Conservation (phyloP, 1,284 basidiomycete species). For the Trichosporon coremiiforme region DNA sequence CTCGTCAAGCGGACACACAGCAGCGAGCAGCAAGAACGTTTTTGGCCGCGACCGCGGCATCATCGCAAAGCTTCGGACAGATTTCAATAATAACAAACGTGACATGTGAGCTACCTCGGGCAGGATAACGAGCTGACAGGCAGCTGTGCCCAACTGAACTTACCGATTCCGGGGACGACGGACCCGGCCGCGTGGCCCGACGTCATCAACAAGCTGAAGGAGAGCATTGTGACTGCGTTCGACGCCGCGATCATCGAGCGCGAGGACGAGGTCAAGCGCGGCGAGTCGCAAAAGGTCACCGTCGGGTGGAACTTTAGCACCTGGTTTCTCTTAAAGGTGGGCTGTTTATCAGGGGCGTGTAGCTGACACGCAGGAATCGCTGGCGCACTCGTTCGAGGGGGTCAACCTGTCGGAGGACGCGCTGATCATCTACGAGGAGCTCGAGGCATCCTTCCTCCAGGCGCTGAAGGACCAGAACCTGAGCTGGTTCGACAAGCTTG, state of each 20-base stretch:
- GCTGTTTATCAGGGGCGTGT: conserved; percentile 21
- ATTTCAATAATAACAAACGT: conserved; percentile 86
- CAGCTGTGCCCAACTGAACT: conserved; percentile 74
- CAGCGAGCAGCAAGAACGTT: conserved; percentile 63
- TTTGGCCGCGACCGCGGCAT: conserved; percentile 60
- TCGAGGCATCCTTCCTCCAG: conserved; percentile 82
- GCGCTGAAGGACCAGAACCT: conserved; percentile 73
- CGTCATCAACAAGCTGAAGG: conserved; percentile 83
- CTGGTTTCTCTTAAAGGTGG: conserved; percentile 89
- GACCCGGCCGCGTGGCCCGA: conserved; percentile 89
- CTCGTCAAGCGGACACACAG: conserved; percentile 28
- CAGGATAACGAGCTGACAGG: neutral
- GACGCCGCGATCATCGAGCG: conserved; percentile 74
- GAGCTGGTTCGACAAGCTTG: conserved; percentile 85
- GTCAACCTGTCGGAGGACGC: conserved; percentile 89
- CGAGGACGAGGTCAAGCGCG: conserved; percentile 83
- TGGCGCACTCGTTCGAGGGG: conserved; percentile 88
- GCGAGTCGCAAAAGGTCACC: conserved; percentile 80
- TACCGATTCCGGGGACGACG: conserved; percentile 37
- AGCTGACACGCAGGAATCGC: conserved; percentile 71
- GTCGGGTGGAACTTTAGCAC: conserved; percentile 97
- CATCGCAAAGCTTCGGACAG: conserved; percentile 85
- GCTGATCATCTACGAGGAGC: conserved; percentile 83
- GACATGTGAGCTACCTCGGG: conserved; percentile 66
- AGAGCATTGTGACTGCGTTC: conserved; percentile 78